Conservation (phyloP, 140 eudicot species). For the Ambrosia hybrid region DNA sequence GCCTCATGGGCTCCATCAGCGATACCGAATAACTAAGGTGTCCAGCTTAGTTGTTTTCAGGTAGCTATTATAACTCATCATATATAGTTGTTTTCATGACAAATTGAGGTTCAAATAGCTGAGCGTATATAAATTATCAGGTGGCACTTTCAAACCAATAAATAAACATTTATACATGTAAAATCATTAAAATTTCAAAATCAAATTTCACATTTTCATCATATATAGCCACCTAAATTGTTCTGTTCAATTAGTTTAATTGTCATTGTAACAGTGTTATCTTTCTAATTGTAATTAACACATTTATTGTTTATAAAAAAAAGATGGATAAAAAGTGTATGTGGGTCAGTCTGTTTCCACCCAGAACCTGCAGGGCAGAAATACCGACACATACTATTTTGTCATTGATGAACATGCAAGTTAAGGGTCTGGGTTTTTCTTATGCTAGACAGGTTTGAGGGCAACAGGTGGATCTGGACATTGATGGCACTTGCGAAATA, state of each 20-base stretch:
- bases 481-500: no score
- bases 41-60: conserved; percentile 33
- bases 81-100: conserved; percentile 13
- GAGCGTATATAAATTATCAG: not conserved
- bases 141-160: not conserved
- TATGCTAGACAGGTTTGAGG: no score
- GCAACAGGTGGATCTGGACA: no score
- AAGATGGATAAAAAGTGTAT: not conserved
- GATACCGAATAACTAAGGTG: no score
- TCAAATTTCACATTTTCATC: not conserved
- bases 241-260: not conserved
- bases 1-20: no score
- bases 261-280: not conserved
- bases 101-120: not conserved
- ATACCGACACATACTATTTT: no score
- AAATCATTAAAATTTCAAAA: not conserved
- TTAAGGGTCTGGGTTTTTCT: no score
- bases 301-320: not conserved
- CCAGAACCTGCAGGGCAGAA: not conserved
- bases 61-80: conserved; percentile 31
- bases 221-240: not conserved
- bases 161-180: not conserved
- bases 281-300: not conserved
- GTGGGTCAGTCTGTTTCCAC: not conserved
- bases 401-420: no score